These are phyloP conservation scores for Phyllosticta ampelicida DNA, from an alignment of 2,329 filamentous ascomycete species.

Conservation along the genomic window DNA sequence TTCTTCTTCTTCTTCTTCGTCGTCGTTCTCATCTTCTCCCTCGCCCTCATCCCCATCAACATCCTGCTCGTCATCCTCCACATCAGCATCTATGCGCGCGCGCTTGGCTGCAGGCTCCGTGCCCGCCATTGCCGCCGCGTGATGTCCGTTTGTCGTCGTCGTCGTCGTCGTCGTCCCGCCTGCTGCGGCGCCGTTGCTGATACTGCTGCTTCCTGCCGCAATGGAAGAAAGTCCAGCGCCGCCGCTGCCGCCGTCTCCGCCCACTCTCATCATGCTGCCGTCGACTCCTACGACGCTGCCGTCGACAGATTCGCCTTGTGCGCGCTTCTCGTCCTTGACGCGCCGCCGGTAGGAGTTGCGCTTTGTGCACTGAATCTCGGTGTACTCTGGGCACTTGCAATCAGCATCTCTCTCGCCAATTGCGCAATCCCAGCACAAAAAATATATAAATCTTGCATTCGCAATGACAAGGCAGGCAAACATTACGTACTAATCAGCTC, in stretches of 20 bases:
- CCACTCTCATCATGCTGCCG: conserved; percentile 2
- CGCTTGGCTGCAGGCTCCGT: conserved; percentile 10
- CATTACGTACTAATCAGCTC: conserved; percentile 65
- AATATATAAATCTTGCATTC: no score
- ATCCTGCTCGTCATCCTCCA: conserved; percentile 21
- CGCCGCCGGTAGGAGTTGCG: conserved; percentile 62
- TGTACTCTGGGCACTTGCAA: conserved; percentile 66
- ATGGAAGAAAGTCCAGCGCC: no score
- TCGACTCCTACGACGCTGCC: background rate
- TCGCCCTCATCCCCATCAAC: conserved; percentile 21
- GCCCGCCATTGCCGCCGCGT: no score
- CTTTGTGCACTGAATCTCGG: conserved; percentile 61
- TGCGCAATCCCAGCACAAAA: no score
- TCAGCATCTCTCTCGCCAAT: no score
- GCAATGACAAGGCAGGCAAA: no score
- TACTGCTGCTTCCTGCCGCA: no score
- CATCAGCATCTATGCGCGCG: conserved; percentile 15
- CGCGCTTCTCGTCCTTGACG: conserved; percentile 52
- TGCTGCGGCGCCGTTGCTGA: conserved; percentile 2
- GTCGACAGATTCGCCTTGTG: conserved; percentile 11
- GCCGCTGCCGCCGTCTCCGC: no score
- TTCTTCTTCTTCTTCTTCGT: no score
- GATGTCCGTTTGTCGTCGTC: no score
- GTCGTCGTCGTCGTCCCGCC: no score
- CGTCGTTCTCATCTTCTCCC: conserved; percentile 23